Evolutionary conservation across 192 early-diverging fungal species (phyloP), one percentile per base, ranked within the genome.

Genomic region (Coemansia sp.): DNA sequence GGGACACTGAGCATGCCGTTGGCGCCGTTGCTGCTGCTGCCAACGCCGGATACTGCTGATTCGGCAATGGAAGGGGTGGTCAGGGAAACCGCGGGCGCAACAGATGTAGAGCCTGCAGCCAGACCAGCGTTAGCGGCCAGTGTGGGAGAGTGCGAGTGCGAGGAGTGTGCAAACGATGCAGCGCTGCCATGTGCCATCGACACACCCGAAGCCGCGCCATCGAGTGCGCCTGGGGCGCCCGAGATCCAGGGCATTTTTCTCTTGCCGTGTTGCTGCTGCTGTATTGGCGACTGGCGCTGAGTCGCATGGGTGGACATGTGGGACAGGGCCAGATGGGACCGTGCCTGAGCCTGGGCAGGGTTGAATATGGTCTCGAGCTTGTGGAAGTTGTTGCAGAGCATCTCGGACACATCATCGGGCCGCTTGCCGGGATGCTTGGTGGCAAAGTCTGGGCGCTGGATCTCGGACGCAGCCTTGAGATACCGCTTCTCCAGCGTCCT

Each of bases 401-500:
- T 66, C 40, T 72, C 73, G 14, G 79, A 70, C 2, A 76, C 79
- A 10, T 81, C 79, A n/a, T 72, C 63, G 20, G 73, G 63, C 11
- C 56, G 69, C 48, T 76, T 81, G 20, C 67, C 73, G 4, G 69
- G 73, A 20, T 81, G 70, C 42, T 61, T 64, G 3, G 57, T 54
- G 17, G 56, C 65, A 75, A 72, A 76, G 42, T 76, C 70, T 0
- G 50, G 50, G 11, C 63, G 63, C 64, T 73, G 70, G 34, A 69
- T 67, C 38, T 81, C 79, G 4, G 56, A 34, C 48, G 62, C 64
- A 0, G 73, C 73, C 52, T 70, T 69, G 29, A 59, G 67, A 31
- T 81, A 81, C 10, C 73, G 73, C 61, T 76, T 81, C 30, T 81
- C 79, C 12, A 81, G 49, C 4, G 79, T 81, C 45, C 79, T 73